Evolutionary conservation across 352 stramenopile genomes (phyloP).

Genomic region (Globisporangium cederbergense): DNA sequence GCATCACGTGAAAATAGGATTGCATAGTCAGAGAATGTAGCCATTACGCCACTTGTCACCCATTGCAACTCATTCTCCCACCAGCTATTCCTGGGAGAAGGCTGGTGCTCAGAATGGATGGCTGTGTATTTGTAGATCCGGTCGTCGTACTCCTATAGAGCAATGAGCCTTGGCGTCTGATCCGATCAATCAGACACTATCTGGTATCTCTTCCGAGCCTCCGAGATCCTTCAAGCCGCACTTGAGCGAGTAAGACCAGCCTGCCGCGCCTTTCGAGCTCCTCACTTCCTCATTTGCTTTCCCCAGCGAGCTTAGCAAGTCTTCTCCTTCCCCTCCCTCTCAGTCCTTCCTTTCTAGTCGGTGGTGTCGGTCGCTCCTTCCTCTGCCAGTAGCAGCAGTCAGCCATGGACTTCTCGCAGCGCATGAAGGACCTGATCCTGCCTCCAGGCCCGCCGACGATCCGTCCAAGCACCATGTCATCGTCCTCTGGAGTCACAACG

Average conservation of each 20-base stretch:
- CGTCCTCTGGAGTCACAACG: conserved; percentile 18
- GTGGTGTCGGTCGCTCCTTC: background rate
- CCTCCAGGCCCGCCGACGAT: conserved; percentile 46
- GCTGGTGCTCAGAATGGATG: background rate
- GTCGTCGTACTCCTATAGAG: background rate
- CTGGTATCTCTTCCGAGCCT: conserved; percentile 2
- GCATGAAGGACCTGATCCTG: conserved; percentile 70
- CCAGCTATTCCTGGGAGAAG: background rate
- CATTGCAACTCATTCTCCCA: no score
- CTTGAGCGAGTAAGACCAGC: background rate
- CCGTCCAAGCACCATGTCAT: conserved; percentile 37
- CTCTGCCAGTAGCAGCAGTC: background rate
- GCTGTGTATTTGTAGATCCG: background rate
- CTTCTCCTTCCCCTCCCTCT: background rate
- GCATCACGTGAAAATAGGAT: background rate
- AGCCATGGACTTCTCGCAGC: conserved; percentile 70
- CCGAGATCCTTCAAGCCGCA: background rate
- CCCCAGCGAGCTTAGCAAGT: conserved; percentile 9
- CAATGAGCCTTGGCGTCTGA: background rate
- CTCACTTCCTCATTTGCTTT: conserved; percentile 14
- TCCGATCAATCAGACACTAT: background rate
- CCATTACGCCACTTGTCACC: background rate
- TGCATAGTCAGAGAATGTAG: background rate
- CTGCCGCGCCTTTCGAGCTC: background rate
- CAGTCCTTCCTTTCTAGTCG: background rate